These are phyloP conservation scores for Xylaria acuta DNA, from an alignment of 495 filamentous ascomycete genomes.

Conservation along the genomic window DNA sequence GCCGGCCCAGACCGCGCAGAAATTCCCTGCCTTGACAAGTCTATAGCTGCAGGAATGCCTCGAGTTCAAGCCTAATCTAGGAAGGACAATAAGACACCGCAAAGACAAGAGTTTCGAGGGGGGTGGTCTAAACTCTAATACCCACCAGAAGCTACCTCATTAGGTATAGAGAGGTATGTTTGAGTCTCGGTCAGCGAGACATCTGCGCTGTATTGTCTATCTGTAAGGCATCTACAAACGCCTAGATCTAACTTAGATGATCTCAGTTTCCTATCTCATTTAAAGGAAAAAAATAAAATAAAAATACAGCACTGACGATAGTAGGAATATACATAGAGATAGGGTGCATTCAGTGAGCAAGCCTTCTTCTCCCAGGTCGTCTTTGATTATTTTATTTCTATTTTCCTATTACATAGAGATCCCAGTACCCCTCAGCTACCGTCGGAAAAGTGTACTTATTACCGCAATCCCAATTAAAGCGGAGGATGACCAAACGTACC, in stretches of 20 bases:
- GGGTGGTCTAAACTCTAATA: slow-evolving; percentile 6
- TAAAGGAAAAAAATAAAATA: slow-evolving; percentile 1
- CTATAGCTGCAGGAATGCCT: slow-evolving; percentile 23
- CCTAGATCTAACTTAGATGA: slow-evolving; percentile 13
- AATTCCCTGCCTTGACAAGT: slow-evolving; percentile 18
- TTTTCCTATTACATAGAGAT: slow-evolving; percentile 17
- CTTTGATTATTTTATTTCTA: not conserved
- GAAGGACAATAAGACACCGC: slow-evolving; percentile 19
- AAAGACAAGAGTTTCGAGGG: slow-evolving; percentile 25
- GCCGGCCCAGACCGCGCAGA: slow-evolving; percentile 22
- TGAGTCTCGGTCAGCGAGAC: slow-evolving; percentile 22
- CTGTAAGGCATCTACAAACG: not conserved
- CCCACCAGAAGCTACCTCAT: slow-evolving; percentile 4
- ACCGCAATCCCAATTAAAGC: slow-evolving; percentile 25
- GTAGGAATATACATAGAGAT: not conserved
- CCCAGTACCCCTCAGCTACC: slow-evolving; percentile 16
- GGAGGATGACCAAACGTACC: slow-evolving; percentile 24
- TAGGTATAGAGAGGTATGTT: slow-evolving; percentile 12
- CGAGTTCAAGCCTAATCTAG: slow-evolving; percentile 27
- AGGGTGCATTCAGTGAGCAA: not conserved
- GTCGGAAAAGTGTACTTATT: slow-evolving; percentile 22
- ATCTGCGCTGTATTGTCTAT: not conserved
- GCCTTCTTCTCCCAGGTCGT: not conserved
- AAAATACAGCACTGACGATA: not conserved
- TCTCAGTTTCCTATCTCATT: not conserved